Conservation (phyloP, 148 eudicot species). For the Gaultheria prostrata region DNA sequence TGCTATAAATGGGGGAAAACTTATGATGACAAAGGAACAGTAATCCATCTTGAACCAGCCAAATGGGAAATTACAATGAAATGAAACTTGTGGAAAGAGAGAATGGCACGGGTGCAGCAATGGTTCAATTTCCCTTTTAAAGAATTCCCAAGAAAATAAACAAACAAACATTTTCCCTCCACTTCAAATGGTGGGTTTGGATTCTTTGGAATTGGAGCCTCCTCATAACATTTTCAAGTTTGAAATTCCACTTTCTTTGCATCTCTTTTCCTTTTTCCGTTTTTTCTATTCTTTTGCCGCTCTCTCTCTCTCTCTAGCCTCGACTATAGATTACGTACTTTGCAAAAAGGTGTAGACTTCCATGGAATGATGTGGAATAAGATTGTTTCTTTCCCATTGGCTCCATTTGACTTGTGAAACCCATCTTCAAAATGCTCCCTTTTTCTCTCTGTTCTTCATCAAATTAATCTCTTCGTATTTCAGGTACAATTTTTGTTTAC, state of each 20-base stretch:
- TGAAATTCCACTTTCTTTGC: background rate
- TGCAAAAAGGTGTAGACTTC: background rate
- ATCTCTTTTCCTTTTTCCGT: background rate
- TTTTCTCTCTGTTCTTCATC: background rate
- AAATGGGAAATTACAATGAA: background rate
- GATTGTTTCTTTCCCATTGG: background rate
- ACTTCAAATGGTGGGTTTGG: background rate
- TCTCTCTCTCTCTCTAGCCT: background rate
- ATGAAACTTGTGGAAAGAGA: too few species aligned
- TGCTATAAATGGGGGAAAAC: background rate
- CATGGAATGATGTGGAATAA: background rate
- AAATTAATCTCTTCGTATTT: background rate
- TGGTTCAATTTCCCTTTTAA: background rate
- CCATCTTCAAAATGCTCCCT: background rate
- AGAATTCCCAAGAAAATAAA: background rate
- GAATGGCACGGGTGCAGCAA: too few species aligned
- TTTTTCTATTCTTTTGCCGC: background rate
- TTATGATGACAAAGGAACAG: background rate
- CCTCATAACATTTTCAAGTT: background rate
- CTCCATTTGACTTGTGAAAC: background rate
- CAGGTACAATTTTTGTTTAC: slow-evolving; percentile 1
- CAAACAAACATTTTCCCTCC: background rate
- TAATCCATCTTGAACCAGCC: background rate
- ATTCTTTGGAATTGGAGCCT: too few species aligned
- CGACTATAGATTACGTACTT: background rate